phyloP scores from a whole-genome alignment of 2,329 filamentous ascomycete species.

The Xylariaceae sp. region DNA sequence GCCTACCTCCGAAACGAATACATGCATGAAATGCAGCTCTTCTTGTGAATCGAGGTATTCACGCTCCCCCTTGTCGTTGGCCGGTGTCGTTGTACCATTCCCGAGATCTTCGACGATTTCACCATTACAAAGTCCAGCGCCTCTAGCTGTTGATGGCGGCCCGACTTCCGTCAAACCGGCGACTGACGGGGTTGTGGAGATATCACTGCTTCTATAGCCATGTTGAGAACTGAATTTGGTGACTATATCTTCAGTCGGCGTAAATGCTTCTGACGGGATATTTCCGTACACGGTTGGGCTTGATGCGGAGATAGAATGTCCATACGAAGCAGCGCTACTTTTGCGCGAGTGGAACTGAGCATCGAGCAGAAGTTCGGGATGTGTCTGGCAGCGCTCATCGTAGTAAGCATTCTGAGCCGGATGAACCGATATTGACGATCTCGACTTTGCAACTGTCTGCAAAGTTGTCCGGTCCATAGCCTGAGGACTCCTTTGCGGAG shows the following conservation, averaged over 20 bases:
- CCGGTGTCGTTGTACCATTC: constrained; percentile 39
- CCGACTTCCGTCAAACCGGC: constrained; percentile 34
- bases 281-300: constrained; percentile 25
- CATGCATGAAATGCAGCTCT: constrained; percentile 83
- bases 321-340: constrained; percentile 26
- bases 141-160: constrained; percentile 29
- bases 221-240: constrained; percentile 23
- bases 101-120: constrained; percentile 23
- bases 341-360: constrained; percentile 29
- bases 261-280: constrained; percentile 23
- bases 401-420: constrained; percentile 28
- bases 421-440: constrained; percentile 20
- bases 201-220: constrained; percentile 34
- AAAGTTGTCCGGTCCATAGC: constrained; percentile 20
- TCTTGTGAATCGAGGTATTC: constrained; percentile 68
- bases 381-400: constrained; percentile 23
- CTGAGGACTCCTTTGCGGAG: constrained; percentile 24
- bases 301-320: constrained; percentile 25
- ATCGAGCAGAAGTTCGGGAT: constrained; percentile 22
- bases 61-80: constrained; percentile 40
- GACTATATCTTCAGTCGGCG: constrained; percentile 25
- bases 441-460: constrained; percentile 22
- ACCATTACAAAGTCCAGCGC: constrained; percentile 33
- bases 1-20: constrained; percentile 85
- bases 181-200: constrained; percentile 37